Evolutionary conservation across 2,329 filamentous ascomycete species (phyloP).

Genomic region (Pyrenophora teres): DNA sequence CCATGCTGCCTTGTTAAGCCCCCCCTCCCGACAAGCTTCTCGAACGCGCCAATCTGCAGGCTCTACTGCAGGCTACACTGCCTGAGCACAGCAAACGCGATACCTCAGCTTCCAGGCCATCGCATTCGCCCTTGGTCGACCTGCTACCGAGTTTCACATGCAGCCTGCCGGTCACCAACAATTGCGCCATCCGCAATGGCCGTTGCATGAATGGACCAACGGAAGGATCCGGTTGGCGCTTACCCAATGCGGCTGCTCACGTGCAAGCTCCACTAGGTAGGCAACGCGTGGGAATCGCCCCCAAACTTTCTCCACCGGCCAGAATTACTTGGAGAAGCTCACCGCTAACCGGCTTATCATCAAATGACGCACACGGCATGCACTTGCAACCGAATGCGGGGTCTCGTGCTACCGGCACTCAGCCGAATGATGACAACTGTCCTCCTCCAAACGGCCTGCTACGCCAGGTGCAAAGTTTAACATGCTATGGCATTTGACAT

Average conservation of each 20-base stretch:
- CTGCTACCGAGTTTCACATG: background rate
- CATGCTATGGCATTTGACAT: too few species aligned
- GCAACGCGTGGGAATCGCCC: too few species aligned
- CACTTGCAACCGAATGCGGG: constrained; percentile 5
- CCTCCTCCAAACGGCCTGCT: too few species aligned
- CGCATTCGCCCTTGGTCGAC: background rate
- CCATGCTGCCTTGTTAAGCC: constrained; percentile 1
- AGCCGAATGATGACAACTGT: too few species aligned
- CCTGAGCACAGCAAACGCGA: background rate
- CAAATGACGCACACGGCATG: background rate
- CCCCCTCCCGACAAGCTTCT: background rate
- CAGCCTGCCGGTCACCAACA: constrained; percentile 1
- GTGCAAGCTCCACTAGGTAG: constrained; percentile 2
- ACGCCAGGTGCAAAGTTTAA: too few species aligned
- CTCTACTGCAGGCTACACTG: background rate
- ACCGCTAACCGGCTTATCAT: too few species aligned
- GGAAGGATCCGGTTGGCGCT: constrained; percentile 7
- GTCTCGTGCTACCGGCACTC: background rate
- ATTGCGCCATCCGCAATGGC: constrained; percentile 16
- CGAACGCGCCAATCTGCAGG: constrained; percentile 2
- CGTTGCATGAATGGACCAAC: background rate
- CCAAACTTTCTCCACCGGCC: too few species aligned
- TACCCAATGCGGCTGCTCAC: constrained; percentile 21
- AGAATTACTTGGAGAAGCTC: too few species aligned
- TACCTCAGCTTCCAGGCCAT: background rate